Conservation (phyloP, 768 basidiomycete genomes). For the Russula sp. region DNA sequence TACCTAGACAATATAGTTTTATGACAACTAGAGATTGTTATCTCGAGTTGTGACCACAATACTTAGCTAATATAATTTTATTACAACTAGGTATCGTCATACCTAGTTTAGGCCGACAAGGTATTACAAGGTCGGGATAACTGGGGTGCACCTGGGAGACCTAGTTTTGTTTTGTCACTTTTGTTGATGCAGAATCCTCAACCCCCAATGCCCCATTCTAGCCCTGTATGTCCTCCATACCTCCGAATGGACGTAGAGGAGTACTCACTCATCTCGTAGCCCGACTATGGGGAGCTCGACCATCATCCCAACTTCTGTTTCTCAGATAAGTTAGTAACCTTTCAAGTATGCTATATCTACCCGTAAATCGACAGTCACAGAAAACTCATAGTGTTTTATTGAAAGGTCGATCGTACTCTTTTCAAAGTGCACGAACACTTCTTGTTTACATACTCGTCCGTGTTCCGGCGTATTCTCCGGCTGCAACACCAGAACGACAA, state of each 20-base stretch:
- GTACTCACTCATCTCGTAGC: neutral
- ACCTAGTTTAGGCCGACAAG: too few relatives aligned
- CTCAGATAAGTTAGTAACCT: neutral
- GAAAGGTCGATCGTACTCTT: neutral
- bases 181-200: too few relatives aligned
- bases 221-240: slow-evolving; percentile 1
- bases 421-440: slow-evolving; percentile 4
- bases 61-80: too few relatives aligned
- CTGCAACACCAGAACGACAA: neutral
- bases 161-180: too few relatives aligned
- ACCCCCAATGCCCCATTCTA: neutral
- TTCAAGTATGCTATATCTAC: neutral
- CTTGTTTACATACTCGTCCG: neutral
- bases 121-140: too few relatives aligned
- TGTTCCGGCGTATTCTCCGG: neutral
- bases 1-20: too few relatives aligned
- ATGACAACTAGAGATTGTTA: too few relatives aligned
- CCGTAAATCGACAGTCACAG: neutral
- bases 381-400: neutral
- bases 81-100: too few relatives aligned
- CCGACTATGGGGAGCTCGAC: neutral
- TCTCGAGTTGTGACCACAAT: too few relatives aligned
- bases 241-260: too few relatives aligned
- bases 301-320: neutral
- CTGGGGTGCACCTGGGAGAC: too few relatives aligned